Conservation (phyloP, 306 rosid genomes). For the Trifolium dubium region DNA sequence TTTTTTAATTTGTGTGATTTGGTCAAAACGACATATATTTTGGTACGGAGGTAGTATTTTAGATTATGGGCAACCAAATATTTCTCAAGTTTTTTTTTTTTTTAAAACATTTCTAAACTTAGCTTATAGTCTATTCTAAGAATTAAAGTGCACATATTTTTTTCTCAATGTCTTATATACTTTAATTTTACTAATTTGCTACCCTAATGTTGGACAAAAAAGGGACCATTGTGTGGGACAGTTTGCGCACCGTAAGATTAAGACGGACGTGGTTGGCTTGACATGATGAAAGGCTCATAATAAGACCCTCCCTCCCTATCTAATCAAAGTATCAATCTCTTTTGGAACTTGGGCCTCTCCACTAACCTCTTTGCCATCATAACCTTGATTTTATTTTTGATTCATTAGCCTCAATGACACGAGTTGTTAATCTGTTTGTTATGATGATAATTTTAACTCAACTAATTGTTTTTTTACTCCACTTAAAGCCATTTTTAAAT, state of each 20-base stretch:
- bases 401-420: constrained; percentile 37
- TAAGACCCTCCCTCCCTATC: constrained; percentile 67
- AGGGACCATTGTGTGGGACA: constrained; percentile 52
- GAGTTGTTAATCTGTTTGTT: constrained; percentile 28
- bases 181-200: not conserved
- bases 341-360: constrained; percentile 98
- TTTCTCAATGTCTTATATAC: not conserved
- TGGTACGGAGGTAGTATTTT: too few relatives aligned
- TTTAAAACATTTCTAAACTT: too few relatives aligned
- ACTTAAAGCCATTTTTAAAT: not conserved
- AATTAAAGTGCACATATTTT: too few relatives aligned
- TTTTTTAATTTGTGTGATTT: too few relatives aligned
- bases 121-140: too few relatives aligned
- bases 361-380: constrained; percentile 46
- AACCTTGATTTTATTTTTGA: constrained; percentile 40
- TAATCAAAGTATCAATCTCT: constrained; percentile 78
- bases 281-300: constrained; percentile 56
- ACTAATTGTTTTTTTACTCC: not conserved
- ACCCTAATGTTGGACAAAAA: constrained; percentile 40
- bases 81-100: too few relatives aligned
- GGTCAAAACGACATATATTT: too few relatives aligned
- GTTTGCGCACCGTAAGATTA: constrained; percentile 57
- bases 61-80: too few relatives aligned
- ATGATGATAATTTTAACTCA: not conserved
- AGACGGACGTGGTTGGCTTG: constrained; percentile 41